These are phyloP conservation scores for Pichia sp. DNA, from an alignment of 1,139 yeast genomes.

Conservation along the genomic window DNA sequence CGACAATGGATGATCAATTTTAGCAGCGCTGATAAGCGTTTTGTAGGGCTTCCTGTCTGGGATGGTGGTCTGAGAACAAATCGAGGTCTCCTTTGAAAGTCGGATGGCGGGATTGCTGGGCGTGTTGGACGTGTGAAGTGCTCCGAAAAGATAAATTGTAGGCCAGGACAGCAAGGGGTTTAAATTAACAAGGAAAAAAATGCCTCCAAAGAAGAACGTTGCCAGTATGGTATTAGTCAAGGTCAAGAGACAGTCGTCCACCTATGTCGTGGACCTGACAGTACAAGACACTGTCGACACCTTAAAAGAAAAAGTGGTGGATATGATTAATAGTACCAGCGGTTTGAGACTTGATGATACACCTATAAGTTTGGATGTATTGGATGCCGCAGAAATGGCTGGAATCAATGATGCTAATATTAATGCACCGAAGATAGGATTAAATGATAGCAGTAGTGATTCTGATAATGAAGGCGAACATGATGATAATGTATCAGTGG, in stretches of 20 bases:
- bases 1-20: too few relatives aligned
- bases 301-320: constrained; percentile 34
- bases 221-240: constrained; percentile 19
- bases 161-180: too few relatives aligned
- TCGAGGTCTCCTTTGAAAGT: too few relatives aligned
- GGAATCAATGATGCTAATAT: constrained; percentile 21
- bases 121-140: too few relatives aligned
- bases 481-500: constrained; percentile 13
- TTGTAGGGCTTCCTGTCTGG: too few relatives aligned
- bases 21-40: too few relatives aligned
- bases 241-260: constrained; percentile 30
- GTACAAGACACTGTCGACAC: constrained; percentile 29
- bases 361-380: constrained; percentile 18
- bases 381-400: background rate
- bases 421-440: constrained; percentile 32
- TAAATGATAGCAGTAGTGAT: constrained; percentile 28
- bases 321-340: constrained; percentile 42
- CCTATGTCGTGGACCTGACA: constrained; percentile 40
- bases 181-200: too few relatives aligned
- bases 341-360: constrained; percentile 33
- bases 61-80: too few relatives aligned
- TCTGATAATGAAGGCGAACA: constrained; percentile 22
- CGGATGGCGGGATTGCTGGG: too few relatives aligned
- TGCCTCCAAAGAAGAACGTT: constrained; percentile 23
- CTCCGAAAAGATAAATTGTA: too few relatives aligned